These are phyloP conservation scores for Linnemannia schmuckeri DNA, from an alignment of 192 early-diverging fungal species.

Conservation along the genomic window DNA sequence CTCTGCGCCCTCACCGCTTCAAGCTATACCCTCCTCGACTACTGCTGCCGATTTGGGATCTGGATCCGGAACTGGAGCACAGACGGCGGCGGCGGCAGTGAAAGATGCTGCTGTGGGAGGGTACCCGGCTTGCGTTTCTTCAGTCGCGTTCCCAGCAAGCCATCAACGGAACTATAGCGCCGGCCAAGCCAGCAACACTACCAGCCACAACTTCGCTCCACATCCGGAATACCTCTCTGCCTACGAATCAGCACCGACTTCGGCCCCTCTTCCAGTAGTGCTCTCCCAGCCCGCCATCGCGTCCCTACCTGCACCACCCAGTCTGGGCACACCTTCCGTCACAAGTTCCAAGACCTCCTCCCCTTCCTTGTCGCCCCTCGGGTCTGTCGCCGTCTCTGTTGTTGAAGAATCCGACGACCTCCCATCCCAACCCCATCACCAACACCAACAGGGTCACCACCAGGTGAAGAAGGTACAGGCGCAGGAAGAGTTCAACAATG, in stretches of 20 bases:
- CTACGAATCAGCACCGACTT: neutral
- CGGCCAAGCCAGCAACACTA: neutral
- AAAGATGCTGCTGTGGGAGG: neutral
- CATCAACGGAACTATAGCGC: neutral
- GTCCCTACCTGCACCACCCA: neutral
- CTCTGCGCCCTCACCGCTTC: too few relatives aligned
- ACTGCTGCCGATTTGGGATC: neutral
- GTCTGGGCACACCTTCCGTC: neutral
- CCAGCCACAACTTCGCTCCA: neutral
- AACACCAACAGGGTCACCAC: neutral
- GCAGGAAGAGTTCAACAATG: neutral
- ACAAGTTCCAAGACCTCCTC: neutral
- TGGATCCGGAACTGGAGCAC: neutral
- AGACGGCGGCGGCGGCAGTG: neutral
- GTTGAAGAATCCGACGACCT: neutral
- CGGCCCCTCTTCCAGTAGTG: neutral
- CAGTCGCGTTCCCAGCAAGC: neutral
- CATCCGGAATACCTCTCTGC: neutral
- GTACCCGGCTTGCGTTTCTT: neutral
- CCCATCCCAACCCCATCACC: neutral
- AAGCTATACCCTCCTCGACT: neutral
- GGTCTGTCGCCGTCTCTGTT: neutral
- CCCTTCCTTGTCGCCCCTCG: neutral
- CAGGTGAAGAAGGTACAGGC: neutral
- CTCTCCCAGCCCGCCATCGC: neutral